Conservation (phyloP, 2,329 filamentous ascomycete species). For the Claviceps monticola region DNA sequence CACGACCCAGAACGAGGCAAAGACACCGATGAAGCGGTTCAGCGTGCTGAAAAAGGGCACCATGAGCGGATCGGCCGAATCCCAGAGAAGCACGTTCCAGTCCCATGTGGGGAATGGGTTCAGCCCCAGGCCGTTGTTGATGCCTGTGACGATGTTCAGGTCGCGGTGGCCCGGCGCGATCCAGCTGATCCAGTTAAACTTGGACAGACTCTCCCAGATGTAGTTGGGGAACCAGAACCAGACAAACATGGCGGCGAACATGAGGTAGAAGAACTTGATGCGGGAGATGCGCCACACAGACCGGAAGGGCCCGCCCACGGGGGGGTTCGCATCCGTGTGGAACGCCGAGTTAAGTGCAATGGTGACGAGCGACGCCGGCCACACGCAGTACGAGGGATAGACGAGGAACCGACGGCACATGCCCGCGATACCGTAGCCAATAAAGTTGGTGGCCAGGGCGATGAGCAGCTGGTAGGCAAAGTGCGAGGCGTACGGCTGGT, state of each 20-base stretch:
- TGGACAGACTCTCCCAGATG: slow-evolving; percentile 35
- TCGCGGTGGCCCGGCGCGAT: slow-evolving; percentile 33
- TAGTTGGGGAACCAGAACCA: slow-evolving; percentile 47
- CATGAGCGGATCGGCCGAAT: slow-evolving; percentile 30
- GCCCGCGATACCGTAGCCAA: slow-evolving; percentile 47
- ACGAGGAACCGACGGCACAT: slow-evolving; percentile 39
- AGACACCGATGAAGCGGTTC: slow-evolving; percentile 46
- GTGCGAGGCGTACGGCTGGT: slow-evolving; percentile 37
- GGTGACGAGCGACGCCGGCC: slow-evolving; percentile 41
- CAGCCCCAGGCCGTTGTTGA: slow-evolving; percentile 30
- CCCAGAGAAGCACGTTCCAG: slow-evolving; percentile 32
- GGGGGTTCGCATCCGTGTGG: slow-evolving; percentile 29
- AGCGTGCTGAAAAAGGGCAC: slow-evolving; percentile 44
- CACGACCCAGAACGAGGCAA: slow-evolving; percentile 40
- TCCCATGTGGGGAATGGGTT: slow-evolving; percentile 34
- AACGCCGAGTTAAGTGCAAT: slow-evolving; percentile 41
- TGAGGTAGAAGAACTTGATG: slow-evolving; percentile 36
- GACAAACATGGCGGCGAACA: slow-evolving; percentile 38
- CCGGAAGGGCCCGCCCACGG: slow-evolving; percentile 28
- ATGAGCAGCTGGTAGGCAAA: slow-evolving; percentile 43
- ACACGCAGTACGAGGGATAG: slow-evolving; percentile 41
- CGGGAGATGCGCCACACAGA: slow-evolving; percentile 32
- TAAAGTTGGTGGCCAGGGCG: slow-evolving; percentile 40
- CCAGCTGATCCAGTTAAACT: slow-evolving; percentile 45
- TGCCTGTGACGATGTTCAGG: slow-evolving; percentile 28